Conservation (phyloP, 148 eudicot genomes). For the Nepenthes mirabilis region DNA sequence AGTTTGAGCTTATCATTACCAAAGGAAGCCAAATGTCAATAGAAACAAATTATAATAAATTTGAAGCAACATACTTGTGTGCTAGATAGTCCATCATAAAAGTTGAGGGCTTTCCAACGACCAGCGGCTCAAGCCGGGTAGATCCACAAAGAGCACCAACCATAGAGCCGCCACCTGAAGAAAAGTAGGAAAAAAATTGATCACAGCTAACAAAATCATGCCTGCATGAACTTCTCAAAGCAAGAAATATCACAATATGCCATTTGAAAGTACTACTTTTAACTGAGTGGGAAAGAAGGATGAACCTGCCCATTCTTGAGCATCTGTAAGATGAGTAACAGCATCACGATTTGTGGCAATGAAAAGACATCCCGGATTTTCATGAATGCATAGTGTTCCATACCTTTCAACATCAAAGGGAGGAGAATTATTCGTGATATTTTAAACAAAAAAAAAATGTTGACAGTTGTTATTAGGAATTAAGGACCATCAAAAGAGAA, state of each 20-base stretch:
- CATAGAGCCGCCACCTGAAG: conserved; percentile 96
- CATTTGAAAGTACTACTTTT: neutral
- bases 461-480: no score
- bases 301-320: conserved; percentile 98
- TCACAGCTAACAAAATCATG: neutral
- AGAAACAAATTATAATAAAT: neutral
- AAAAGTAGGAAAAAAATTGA: no score
- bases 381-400: conserved; percentile 88
- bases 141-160: conserved; percentile 90
- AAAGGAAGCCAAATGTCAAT: no score
- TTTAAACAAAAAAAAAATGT: neutral
- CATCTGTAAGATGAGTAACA: conserved; percentile 93
- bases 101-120: conserved; percentile 90
- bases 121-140: conserved; percentile 66
- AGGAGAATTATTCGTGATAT: neutral
- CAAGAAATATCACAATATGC: neutral
- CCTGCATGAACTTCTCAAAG: neutral
- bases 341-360: conserved; percentile 99
- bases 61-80: conserved; percentile 36
- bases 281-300: neutral
- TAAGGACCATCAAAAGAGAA: no score
- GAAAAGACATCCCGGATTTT: conserved; percentile 93
- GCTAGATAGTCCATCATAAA: conserved; percentile 79
- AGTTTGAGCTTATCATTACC: no score
- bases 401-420: conserved; percentile 37